Conservation (phyloP, 805 yeast species). For the Cyberlindnera xylosilytica region DNA sequence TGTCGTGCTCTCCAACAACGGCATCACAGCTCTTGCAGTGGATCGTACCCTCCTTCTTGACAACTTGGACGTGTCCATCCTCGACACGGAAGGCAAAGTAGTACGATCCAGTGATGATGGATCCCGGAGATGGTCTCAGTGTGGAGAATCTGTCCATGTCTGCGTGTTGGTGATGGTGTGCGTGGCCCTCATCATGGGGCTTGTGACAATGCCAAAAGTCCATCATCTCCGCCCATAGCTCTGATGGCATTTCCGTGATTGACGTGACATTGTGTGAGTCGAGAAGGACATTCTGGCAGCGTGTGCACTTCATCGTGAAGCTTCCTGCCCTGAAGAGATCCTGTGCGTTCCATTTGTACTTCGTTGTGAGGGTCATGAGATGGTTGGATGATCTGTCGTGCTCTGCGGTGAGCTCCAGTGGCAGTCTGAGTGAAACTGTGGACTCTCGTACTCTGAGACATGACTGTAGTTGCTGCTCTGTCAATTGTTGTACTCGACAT, state of each 20-base stretch:
- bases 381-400: conserved; percentile 20
- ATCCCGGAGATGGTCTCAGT: conserved; percentile 40
- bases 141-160: conserved; percentile 34
- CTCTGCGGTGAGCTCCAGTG: conserved; percentile 1
- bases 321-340: conserved; percentile 32
- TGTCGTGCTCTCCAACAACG: conserved; percentile 40
- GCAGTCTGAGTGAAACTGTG: conserved; percentile 15
- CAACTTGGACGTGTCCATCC: conserved; percentile 5
- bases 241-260: conserved; percentile 75
- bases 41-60: conserved; percentile 13
- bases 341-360: conserved; percentile 41
- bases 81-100: conserved; percentile 37
- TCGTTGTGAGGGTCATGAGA: conserved; percentile 22
- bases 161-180: neutral
- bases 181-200: conserved; percentile 6
- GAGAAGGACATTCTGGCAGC: conserved; percentile 31
- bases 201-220: conserved; percentile 77
- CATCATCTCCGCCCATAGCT: conserved; percentile 91
- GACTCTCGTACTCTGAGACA: conserved; percentile 6
- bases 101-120: conserved; percentile 53
- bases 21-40: conserved; percentile 37
- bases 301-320: conserved; percentile 32
- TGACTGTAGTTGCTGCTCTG: conserved; percentile 3
- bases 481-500: neutral
- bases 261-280: conserved; percentile 24